Base-by-base conservation (phyloP, 2,329 filamentous ascomycete genomes). In the Verticillium nubilum region DNA sequence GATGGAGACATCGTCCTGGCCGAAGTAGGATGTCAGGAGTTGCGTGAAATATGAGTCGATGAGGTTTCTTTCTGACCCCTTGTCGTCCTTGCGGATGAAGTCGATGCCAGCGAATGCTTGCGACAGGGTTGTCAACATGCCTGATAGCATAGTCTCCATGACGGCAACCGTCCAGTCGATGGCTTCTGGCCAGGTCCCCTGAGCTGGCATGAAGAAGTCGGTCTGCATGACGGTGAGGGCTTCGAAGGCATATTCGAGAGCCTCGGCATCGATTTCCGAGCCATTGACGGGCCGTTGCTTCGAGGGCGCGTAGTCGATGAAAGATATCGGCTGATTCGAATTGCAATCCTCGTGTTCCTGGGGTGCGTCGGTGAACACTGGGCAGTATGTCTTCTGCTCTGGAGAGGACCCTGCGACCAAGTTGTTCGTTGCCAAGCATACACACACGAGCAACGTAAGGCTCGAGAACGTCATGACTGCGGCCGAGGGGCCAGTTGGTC, bases 121-220 rank as follows among this genome's bases (percentile, higher is more conserved):
- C 33, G 90, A 90, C 58, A 96, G 76, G n/a, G 89, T 87, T 17
- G 81, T 84, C 17, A 95, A 80, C 2, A 87, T 83, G 15, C 87
- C 89, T 0, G 91, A 89, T 35, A 97, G 75, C 59, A 94, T 86
- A 0, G 93, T 97, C 52, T 87, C 87, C 66, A 91, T 79, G 9
- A 97, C 91, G 4, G 94, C 93, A 19, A 87, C 88, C 0, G 94
- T 98, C 94, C 94, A 98, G 76, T 97, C 94, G 67, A 96, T 97
- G 31, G 90, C 84, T 1, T 81, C 80, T 0, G 92, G 91, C 91
- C 93, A 98, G 27, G 86, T 92, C 12, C 90, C 92, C 35, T 89
- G 77, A 81, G 90, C 90, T 4, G 88, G 75, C 54, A 86, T 82
- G 70, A 95, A 97, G 74, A 92, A 97, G 27, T 81, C 78, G 57